Evolutionary conservation across 23 red algal genomes (phyloP).

Genomic region (Agarophyton chilense): DNA sequence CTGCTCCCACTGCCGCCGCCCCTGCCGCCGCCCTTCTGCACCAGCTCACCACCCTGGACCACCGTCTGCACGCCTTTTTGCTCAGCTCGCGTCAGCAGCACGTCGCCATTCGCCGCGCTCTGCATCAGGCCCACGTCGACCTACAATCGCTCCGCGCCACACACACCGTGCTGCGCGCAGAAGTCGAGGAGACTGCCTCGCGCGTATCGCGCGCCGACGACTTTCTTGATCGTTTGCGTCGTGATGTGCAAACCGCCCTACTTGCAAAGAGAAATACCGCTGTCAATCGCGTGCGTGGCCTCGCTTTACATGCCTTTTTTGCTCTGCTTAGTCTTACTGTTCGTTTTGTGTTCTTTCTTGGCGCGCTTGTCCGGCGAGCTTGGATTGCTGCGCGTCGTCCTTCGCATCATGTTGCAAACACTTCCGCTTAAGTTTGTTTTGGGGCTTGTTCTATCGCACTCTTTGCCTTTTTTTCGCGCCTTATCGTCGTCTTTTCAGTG

Average conservation of each 20-base stretch:
- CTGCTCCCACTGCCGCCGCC: too few relatives aligned
- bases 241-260: constrained; percentile 2
- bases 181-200: constrained; percentile 9
- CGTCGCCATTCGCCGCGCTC: background rate
- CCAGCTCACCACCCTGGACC: background rate
- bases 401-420: too few relatives aligned
- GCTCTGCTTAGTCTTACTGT: constrained; percentile 13
- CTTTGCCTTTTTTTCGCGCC: too few relatives aligned
- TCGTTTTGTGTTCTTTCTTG: constrained; percentile 2
- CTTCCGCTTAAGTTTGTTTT: too few relatives aligned
- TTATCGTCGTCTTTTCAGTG: too few relatives aligned
- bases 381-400: constrained; percentile 7
- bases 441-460: too few relatives aligned
- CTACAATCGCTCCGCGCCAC: constrained; percentile 14
- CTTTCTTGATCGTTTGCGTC: constrained; percentile 5
- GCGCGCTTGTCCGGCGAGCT: background rate
- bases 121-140: constrained; percentile 21
- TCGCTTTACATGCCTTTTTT: background rate
- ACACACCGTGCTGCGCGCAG: background rate
- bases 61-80: background rate
- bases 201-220: constrained; percentile 11
- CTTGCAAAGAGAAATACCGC: constrained; percentile 4
- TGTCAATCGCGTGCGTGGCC: constrained; percentile 1
- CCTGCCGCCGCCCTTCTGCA: background rate
- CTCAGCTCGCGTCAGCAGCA: constrained; percentile 3